Evolutionary conservation across 192 early-diverging fungal genomes (phyloP), one percentile per base, ranked within the genome.

Genomic region (Paraglomus brasilianum): DNA sequence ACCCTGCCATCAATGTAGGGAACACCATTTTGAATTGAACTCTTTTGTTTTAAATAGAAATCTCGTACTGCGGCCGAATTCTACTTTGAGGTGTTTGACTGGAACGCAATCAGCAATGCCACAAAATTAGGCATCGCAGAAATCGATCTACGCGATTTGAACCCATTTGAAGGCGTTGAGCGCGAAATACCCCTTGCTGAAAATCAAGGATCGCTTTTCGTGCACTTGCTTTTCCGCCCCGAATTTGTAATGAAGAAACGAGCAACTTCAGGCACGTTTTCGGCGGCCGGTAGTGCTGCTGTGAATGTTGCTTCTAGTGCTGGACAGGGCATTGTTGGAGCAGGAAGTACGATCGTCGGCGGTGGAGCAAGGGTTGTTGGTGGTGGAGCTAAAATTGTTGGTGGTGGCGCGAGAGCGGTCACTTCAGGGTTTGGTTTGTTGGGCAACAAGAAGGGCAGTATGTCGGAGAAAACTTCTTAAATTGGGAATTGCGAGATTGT

Each of bases 71-170:
- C 61, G 36, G 47, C 68, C 5, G 65, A 61, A 66, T 75, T 89
- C 65, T 65, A 74, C 49, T 70, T 84, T 8, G 82, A 86, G 52
- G 76, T 88, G 8, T 88, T 77, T 71, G 88, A 89, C 76, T 89
- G 88, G 88, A 86, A 89, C 63, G 80, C 83, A 71, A 70, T 89
- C 41, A 77, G 81, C 52, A 72, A 74, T 41, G 75, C 79, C 66
- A 77, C 74, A 21, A 79, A 75, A 30, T 72, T 89, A 43, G 88
- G 82, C 62, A 71, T 77, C 6, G 45, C 55, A 13, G 73, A 74
- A 11, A 71, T 79, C 14, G 71, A 73, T 55, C 53, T 87, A 9
- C 72, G 63, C 22, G 78, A 79, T 39, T 64, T 86, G 30, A n/a
- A 60, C 17, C 13, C 76, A 76, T n/a, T 80, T 71, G 52, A 76